phyloP scores from a whole-genome alignment of 495 filamentous ascomycete species.

The Podospora conica region DNA sequence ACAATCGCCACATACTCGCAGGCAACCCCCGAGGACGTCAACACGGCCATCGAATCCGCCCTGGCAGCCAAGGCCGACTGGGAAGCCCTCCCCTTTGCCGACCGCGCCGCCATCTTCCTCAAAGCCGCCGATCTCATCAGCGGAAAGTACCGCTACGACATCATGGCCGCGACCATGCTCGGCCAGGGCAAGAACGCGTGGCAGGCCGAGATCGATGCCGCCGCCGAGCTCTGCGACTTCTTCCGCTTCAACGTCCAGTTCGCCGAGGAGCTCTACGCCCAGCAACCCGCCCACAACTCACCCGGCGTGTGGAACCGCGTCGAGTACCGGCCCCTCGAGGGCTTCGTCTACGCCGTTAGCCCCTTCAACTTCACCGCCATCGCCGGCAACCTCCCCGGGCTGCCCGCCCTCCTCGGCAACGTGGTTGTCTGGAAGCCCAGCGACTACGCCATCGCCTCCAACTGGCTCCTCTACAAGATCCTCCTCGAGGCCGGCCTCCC shows the following conservation, averaged over 20 bases:
- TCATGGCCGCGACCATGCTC: constrained; percentile 90
- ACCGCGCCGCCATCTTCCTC: constrained; percentile 88
- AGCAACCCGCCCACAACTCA: constrained; percentile 72
- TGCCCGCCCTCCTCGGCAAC: constrained; percentile 75
- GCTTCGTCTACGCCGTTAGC: constrained; percentile 79
- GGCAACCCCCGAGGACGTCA: constrained; percentile 65
- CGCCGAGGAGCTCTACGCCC: constrained; percentile 78
- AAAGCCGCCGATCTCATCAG: constrained; percentile 87
- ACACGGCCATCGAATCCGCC: constrained; percentile 69
- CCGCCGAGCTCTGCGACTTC: constrained; percentile 88
- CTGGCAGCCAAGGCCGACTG: constrained; percentile 74
- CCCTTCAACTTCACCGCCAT: constrained; percentile 92
- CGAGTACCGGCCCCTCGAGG: constrained; percentile 78
- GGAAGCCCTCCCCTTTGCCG: constrained; percentile 76
- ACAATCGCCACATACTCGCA: constrained; percentile 72
- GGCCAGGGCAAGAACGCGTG: constrained; percentile 95
- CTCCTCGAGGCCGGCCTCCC: constrained; percentile 84
- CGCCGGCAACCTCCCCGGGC: constrained; percentile 67
- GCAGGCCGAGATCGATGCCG: constrained; percentile 95
- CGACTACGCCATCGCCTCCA: constrained; percentile 67
- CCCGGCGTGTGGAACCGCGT: constrained; percentile 76
- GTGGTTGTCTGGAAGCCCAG: constrained; percentile 88
- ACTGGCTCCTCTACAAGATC: constrained; percentile 71
- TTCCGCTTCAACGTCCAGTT: constrained; percentile 85
- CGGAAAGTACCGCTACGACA: constrained; percentile 84